Evolutionary conservation across 768 basidiomycete species (phyloP).

Genomic region (Dictyophora rubrovolvata): DNA sequence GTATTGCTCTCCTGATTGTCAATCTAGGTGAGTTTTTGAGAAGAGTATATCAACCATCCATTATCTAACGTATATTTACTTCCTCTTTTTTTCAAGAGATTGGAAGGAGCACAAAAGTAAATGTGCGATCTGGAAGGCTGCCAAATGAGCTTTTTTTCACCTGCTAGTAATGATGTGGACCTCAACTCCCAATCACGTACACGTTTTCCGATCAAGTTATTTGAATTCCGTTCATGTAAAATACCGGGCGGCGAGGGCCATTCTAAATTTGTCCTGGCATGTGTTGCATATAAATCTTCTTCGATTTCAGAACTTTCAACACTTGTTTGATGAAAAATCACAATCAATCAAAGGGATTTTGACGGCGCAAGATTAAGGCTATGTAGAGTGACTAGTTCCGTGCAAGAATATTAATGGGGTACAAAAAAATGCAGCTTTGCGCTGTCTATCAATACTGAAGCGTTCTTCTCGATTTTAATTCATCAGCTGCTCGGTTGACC

Average conservation of each 20-base stretch:
- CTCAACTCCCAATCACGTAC: neutral
- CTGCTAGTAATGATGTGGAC: too few species aligned
- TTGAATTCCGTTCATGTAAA: neutral
- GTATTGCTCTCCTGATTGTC: neutral
- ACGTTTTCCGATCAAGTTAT: neutral
- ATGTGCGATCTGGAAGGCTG: neutral
- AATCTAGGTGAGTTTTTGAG: neutral
- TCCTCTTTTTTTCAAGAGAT: neutral
- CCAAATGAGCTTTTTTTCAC: neutral
- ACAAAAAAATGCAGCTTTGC: too few species aligned
- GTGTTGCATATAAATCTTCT: neutral
- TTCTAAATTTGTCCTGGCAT: neutral
- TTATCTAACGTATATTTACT: neutral
- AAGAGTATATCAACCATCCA: too few species aligned
- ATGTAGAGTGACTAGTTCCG: too few species aligned
- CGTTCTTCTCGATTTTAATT: too few species aligned
- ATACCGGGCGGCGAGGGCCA: neutral
- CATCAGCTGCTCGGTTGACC: too few species aligned
- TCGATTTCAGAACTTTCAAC: neutral
- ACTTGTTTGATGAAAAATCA: neutral
- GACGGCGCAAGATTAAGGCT: too few species aligned
- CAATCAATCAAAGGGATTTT: too few species aligned
- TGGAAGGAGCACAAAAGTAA: slow-evolving; percentile 8
- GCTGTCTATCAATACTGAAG: too few species aligned
- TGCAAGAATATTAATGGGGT: too few species aligned